These are phyloP conservation scores for Monosporascus cannonballus DNA, from an alignment of 2,329 filamentous ascomycete species.

Conservation along the genomic window DNA sequence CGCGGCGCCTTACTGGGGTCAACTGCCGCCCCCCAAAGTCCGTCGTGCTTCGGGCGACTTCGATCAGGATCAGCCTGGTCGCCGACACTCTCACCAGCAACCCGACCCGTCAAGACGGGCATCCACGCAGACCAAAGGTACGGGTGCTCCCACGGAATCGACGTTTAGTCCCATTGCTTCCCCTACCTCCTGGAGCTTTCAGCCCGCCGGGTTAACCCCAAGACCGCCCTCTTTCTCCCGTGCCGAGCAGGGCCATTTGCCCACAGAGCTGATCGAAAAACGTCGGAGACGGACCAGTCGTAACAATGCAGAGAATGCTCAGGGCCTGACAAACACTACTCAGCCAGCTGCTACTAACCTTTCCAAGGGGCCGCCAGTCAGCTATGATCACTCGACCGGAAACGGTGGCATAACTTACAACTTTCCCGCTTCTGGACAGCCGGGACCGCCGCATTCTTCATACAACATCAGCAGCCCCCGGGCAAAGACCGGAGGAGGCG, in stretches of 20 bases:
- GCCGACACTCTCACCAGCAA: conserved; percentile 31
- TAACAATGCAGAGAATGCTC: conserved; percentile 34
- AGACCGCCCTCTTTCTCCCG: conserved; percentile 48
- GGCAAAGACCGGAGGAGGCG: conserved; percentile 7
- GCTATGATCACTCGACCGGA: neutral
- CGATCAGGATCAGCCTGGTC: conserved; percentile 20
- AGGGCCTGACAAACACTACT: conserved; percentile 28
- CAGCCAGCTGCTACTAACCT: conserved; percentile 54
- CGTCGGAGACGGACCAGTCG: conserved; percentile 36
- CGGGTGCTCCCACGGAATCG: conserved; percentile 50
- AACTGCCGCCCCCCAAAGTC: conserved; percentile 45
- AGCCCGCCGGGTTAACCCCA: conserved; percentile 48
- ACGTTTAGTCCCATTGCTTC: conserved; percentile 53
- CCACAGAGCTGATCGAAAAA: conserved; percentile 37
- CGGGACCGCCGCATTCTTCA: conserved; percentile 22
- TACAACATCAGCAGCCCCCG: conserved; percentile 18
- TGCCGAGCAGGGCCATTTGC: conserved; percentile 32
- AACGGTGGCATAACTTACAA: no score
- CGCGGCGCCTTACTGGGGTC: conserved; percentile 50
- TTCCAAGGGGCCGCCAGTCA: conserved; percentile 37
- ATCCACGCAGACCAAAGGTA: conserved; percentile 50
- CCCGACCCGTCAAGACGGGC: conserved; percentile 40
- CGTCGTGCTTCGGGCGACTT: conserved; percentile 34
- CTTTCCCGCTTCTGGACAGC: neutral
- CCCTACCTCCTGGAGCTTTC: conserved; percentile 45